Evolutionary conservation across 225 moss, liverwort and hornwort species (phyloP).

Genomic region (Neckera pumila): DNA sequence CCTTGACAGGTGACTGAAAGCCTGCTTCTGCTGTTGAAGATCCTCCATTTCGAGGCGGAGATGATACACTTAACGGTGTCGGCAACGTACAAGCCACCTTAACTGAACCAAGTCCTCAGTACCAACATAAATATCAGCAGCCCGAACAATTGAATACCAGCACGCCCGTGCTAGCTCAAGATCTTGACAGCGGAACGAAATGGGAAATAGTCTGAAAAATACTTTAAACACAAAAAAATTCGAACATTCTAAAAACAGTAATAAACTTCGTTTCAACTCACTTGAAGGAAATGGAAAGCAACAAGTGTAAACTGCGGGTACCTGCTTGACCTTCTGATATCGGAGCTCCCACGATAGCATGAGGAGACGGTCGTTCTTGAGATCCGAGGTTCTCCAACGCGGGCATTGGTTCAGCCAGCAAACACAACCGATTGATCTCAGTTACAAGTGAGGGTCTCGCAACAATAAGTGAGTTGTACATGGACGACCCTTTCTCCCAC

Average conservation of each 20-base stretch:
- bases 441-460: constrained; percentile 57
- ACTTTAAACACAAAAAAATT: not conserved
- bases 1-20: constrained; percentile 68
- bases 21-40: constrained; percentile 40
- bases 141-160: not conserved
- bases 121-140: not conserved
- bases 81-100: constrained; percentile 29
- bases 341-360: constrained; percentile 13
- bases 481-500: constrained; percentile 92
- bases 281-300: not conserved
- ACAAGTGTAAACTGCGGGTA: not conserved
- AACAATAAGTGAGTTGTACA: constrained; percentile 88
- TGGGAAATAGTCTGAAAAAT: not conserved
- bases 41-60: constrained; percentile 40
- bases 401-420: constrained; percentile 89
- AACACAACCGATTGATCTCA: constrained; percentile 64
- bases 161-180: not conserved
- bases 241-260: not conserved
- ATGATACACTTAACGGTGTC: constrained; percentile 19
- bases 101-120: constrained; percentile 17
- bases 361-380: constrained; percentile 32
- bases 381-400: constrained; percentile 61
- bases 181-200: not conserved
- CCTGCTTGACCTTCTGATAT: constrained; percentile 33
- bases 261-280: not conserved